Percentiles rank a stretch among this genome's conserved stretches.
Evolutionary conservation across 345 rosid genomes (phyloP).

Genomic region (Stellera chamaejasme): DNA sequence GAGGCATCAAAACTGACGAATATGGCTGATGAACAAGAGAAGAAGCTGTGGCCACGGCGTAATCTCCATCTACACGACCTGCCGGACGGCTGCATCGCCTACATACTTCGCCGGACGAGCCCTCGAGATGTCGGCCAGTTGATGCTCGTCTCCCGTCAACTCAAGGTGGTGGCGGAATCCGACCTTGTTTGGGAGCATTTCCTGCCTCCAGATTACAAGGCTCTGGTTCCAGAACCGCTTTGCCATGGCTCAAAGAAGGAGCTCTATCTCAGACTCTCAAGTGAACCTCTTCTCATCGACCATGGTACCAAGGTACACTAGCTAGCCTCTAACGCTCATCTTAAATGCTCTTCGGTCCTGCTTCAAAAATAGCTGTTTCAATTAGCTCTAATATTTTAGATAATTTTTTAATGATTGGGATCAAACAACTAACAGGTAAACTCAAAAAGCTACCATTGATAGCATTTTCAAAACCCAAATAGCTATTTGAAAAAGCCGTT

Average conservation of each 20-base stretch:
- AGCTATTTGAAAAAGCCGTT: too few species aligned
- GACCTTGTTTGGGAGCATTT: conserved; percentile 5
- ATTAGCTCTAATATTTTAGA: too few species aligned
- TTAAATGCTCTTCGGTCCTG: too few species aligned
- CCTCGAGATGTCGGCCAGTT: conserved; percentile 5
- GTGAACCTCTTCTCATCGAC: background rate
- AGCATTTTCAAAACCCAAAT: too few species aligned
- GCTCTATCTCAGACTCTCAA: background rate
- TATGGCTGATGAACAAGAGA: too few species aligned
- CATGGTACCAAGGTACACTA: background rate
- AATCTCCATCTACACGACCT: background rate
- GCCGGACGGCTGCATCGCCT: background rate
- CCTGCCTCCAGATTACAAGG: background rate
- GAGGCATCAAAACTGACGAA: too few species aligned
- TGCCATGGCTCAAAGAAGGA: background rate
- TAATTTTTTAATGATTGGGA: too few species aligned
- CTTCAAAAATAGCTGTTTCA: too few species aligned
- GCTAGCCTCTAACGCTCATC: too few species aligned
- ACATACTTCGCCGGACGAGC: background rate
- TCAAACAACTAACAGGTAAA: too few species aligned
- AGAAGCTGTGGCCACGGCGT: too few species aligned
- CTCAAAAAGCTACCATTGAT: too few species aligned
- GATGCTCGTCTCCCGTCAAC: background rate
- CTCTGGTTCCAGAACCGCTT: background rate
- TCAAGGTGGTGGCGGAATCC: background rate